Base-by-base conservation (phyloP, 2,329 filamentous ascomycete genomes). In the Scedosporium aurantiacum region DNA sequence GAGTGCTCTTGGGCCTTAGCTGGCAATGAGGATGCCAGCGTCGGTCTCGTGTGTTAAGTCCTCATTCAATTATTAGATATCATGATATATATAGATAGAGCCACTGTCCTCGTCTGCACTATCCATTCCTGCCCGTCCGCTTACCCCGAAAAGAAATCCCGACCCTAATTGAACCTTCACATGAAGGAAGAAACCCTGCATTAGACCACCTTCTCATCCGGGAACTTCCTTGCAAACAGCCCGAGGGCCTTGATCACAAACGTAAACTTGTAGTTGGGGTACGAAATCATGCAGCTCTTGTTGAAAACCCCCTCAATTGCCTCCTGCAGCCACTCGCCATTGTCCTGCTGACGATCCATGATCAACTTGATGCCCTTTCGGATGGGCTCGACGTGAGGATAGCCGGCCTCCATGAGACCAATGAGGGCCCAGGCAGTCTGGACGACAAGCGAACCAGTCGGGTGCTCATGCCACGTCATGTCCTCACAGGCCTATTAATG, bases 291-390 rank as follows among this genome's bases (percentile, higher is more conserved):
- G 79, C 93, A 97, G 69, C 87, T 94, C 79, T 97, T 96, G 76
- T 99, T 99, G 76, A 99, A 99, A 10, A 99, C 94, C 2, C 94
- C 94, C 73, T 99, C 94, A 68, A 99, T 97, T 0, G 89, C 87
- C 74, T 97, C 94, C 71, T 97, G 92, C 66, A 89, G 72, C 94
- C 94, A 99, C 76, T 97, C 92, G 40, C 94, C 94, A 70, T 96
- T 96, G 2, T 79, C 71, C 73, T 91, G 87, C 76, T 99, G 94
- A 57, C 93, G 83, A 32, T 81, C 76, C 86, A 97, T 93, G 64
- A 99, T 82, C 68, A 99, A 78, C 71, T 82, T 83, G 69, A 97
- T 79, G 1, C 88, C 94, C 67, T 79, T 87, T 68, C 83, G 82
- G 50, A 99, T 78, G 1, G 86, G 86, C 68, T 84, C 85, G 52